Evolutionary conservation across 305 asterid species (phyloP), one percentile per base, ranked within the genome.

Genomic region (Fraxinus paxiana): DNA sequence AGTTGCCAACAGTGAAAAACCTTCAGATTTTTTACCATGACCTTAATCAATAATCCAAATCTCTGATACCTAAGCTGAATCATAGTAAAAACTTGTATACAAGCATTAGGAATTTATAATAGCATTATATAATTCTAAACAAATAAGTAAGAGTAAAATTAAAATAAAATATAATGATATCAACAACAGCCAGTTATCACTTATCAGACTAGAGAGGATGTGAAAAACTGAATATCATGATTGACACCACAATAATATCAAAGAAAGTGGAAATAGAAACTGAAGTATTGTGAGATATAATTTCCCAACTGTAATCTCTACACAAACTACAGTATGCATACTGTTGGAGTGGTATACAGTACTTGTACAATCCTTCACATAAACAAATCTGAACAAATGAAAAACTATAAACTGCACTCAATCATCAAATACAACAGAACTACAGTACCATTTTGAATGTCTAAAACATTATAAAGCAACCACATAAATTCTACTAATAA

Each of bases 111-210:
- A 80, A 78, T 34, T 15, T 41, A 70, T 59, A 51, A 43, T 8
- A 67, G 31, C 20, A 73, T 65, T 30, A 79, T 26, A n/a, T 82
- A 67, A 81, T 51, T 48, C 70, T 31, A 75, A 63, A 77, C 13
- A 43, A 61, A 83, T 61, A 41, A 4, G 76, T 18, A 80, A 70
- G n/a, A 31, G 34, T 76, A 38, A 83, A 38, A 83, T 41, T 63
- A 6, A 37, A 81, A 76, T 17, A 76, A 5, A 69, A 69, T 69
- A 75, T 75, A 75, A 73, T 73, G 7, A 79, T 38, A 54, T 76
- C 33, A 67, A 48, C 75, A 79, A 63, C 15, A 43, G 78, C 54
- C 80, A 72, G 70, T 54, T 81, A 37, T 31, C 41, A 79, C 31
- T 30, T 30, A 30, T 30, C 31, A 30, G 24, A 63, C 75, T 37